A percentile compares a stretch with the other conserved stretches of the same genome.
Conservation (phyloP, 345 rosid genomes). For the Populus euphratica region DNA sequence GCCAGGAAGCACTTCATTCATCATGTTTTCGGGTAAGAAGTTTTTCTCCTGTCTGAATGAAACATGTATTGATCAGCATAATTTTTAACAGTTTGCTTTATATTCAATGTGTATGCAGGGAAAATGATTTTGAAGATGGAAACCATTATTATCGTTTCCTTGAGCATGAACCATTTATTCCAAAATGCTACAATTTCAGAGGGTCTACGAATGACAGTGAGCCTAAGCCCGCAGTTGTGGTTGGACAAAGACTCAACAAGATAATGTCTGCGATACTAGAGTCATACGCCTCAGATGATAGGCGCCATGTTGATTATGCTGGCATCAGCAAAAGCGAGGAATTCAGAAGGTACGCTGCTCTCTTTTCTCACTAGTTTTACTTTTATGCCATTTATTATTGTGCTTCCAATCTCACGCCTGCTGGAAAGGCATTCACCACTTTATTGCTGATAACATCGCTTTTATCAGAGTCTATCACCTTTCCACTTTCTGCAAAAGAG, state of each 20-base stretch:
- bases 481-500: background rate
- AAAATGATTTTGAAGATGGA: conserved; percentile 80
- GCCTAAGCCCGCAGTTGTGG: conserved; percentile 46
- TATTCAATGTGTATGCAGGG: conserved; percentile 33
- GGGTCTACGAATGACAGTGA: conserved; percentile 55
- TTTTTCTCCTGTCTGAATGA: background rate
- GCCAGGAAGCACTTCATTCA: conserved; percentile 79
- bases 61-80: background rate
- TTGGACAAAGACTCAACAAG: conserved; percentile 52
- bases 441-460: background rate
- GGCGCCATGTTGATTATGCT: conserved; percentile 55
- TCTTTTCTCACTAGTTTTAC: background rate
- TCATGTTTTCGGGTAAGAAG: conserved; percentile 76
- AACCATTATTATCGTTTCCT: conserved; percentile 75
- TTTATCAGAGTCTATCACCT: background rate
- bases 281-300: conserved; percentile 64
- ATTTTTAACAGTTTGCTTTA: background rate
- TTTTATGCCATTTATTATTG: background rate
- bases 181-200: conserved; percentile 61
- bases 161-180: conserved; percentile 73
- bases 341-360: conserved; percentile 58
- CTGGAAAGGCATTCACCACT: background rate
- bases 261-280: conserved; percentile 79
- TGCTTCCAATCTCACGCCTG: background rate
- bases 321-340: conserved; percentile 70